Conservation (phyloP, 148 eudicot species). For the Spergularia bocconei region DNA sequence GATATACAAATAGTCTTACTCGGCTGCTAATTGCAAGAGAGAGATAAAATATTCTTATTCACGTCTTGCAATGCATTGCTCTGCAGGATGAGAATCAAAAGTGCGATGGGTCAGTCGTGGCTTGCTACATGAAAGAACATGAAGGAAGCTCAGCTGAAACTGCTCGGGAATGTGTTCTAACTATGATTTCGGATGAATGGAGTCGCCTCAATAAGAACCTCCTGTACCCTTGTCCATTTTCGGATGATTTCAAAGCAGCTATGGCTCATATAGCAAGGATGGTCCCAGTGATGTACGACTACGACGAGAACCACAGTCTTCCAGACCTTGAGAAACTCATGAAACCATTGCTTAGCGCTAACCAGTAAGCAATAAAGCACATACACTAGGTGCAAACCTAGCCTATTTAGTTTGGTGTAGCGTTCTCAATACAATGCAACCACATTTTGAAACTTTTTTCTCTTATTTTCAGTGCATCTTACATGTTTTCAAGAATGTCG, state of each 20-base stretch:
- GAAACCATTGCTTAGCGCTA: constrained; percentile 25
- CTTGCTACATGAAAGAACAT: constrained; percentile 36
- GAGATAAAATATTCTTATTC: too few relatives aligned
- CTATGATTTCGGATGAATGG: constrained; percentile 41
- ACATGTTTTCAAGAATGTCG: too few relatives aligned
- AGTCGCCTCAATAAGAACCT: constrained; percentile 32
- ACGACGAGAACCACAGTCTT: constrained; percentile 23
- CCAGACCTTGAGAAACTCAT: constrained; percentile 25
- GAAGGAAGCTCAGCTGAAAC: constrained; percentile 14
- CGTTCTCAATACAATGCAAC: too few relatives aligned
- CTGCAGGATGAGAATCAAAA: constrained; percentile 39
- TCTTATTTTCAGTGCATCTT: too few relatives aligned
- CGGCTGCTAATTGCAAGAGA: too few relatives aligned
- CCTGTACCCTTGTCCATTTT: constrained; percentile 21
- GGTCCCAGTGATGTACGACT: constrained; percentile 38
- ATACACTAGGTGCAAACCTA: not conserved
- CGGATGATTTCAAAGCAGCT: constrained; percentile 26
- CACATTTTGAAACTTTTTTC: too few relatives aligned
- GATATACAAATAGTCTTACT: too few relatives aligned
- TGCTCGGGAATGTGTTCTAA: constrained; percentile 25
- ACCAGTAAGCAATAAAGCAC: not conserved
- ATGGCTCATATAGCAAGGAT: constrained; percentile 37
- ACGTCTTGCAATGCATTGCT: not conserved
- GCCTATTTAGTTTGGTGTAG: too few relatives aligned
- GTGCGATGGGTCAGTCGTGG: constrained; percentile 36